phyloP scores from a whole-genome alignment of 148 eudicot species.

The Rhododendron ovatum region DNA sequence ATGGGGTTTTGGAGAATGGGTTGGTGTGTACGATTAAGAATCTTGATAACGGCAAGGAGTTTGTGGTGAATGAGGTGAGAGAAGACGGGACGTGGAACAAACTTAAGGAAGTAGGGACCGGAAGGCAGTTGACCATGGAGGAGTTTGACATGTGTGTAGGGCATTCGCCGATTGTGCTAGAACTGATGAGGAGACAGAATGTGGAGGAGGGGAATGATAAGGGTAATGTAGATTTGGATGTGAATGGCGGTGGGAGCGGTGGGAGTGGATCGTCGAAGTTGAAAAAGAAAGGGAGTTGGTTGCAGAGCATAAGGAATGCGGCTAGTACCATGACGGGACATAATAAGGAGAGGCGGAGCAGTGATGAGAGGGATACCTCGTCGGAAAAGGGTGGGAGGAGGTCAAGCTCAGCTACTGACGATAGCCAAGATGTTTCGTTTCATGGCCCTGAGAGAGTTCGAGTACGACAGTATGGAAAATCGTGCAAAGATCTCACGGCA shows the following conservation, averaged over 20 bases:
- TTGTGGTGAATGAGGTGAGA: conserved; percentile 86
- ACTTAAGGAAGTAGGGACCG: conserved; percentile 83
- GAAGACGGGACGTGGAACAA: conserved; percentile 85
- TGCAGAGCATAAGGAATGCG: conserved; percentile 72
- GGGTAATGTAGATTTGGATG: conserved; percentile 34
- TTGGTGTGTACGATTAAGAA: conserved; percentile 71
- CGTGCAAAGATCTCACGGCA: conserved; percentile 70
- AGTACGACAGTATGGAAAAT: conserved; percentile 82
- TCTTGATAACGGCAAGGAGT: conserved; percentile 86
- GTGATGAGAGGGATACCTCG: conserved; percentile 82
- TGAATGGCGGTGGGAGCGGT: conserved; percentile 27
- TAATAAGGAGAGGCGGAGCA: conserved; percentile 60
- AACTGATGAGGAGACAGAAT: conserved; percentile 88
- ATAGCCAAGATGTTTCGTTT: conserved; percentile 77
- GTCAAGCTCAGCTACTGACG: conserved; percentile 94
- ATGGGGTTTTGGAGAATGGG: conserved; percentile 23
- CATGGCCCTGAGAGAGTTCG: conserved; percentile 88
- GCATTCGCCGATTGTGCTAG: conserved; percentile 92
- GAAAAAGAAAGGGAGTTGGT: conserved; percentile 83
- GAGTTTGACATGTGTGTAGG: conserved; percentile 89
- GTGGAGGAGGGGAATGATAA: conserved; percentile 51
- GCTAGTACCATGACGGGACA: conserved; percentile 64
- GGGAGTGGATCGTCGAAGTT: conserved; percentile 47
- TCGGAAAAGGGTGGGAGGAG: conserved; percentile 85
- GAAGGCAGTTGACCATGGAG: conserved; percentile 89